Evolutionary conservation across 306 rosid species (phyloP).

Genomic region (Inga leiocalycina): DNA sequence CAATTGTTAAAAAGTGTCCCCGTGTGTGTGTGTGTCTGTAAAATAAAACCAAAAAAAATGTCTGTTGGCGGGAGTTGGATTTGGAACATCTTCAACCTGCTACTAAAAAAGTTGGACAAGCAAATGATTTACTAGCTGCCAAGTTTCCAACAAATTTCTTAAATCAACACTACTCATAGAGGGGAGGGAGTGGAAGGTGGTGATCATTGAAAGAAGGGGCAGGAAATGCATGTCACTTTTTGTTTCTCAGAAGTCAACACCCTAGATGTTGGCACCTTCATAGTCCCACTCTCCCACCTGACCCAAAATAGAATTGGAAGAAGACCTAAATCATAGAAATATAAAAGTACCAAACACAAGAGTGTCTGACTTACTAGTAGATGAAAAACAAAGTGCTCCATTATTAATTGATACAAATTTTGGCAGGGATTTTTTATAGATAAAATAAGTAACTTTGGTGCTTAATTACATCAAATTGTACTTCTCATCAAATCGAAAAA

Average conservation of each 20-base stretch:
- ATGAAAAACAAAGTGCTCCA: neutral
- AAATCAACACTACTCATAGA: neutral
- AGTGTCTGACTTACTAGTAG: neutral
- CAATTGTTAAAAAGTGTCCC: constrained; percentile 11
- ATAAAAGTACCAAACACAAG: neutral
- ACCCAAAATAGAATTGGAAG: neutral
- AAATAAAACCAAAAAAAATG: constrained; percentile 3
- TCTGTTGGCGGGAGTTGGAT: constrained; percentile 5
- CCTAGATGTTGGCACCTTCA: neutral
- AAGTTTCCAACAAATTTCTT: neutral
- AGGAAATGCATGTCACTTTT: neutral
- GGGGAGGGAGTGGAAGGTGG: neutral
- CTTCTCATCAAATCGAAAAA: neutral
- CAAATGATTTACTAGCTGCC: neutral
- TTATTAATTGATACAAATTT: neutral
- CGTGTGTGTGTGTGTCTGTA: neutral
- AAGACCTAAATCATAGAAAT: neutral
- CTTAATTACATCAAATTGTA: neutral
- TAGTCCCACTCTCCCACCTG: neutral
- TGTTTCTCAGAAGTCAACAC: neutral
- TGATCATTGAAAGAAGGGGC: neutral
- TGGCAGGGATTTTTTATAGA: neutral
- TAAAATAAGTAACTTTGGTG: neutral
- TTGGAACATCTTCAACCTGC: constrained; percentile 14
- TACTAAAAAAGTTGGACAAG: neutral